Conservation (phyloP, 1,284 basidiomycete genomes). For the Cryptococcus sp. region DNA sequence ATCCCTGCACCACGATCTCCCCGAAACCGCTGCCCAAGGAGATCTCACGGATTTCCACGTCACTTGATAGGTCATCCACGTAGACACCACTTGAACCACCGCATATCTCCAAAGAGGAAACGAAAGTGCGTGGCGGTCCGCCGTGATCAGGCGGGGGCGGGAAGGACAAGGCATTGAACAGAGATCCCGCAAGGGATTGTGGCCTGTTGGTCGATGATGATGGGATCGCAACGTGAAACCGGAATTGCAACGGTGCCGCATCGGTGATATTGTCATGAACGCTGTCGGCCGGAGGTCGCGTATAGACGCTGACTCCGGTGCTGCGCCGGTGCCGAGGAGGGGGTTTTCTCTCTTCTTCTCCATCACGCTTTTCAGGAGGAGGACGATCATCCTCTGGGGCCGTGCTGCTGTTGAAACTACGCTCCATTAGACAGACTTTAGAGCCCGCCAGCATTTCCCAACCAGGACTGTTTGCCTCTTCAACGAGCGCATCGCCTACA, state of each 20-base stretch:
- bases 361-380: not conserved
- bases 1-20: constrained; percentile 5
- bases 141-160: not conserved
- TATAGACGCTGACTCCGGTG: constrained; percentile 17
- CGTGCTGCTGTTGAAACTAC: not conserved
- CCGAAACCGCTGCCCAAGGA: constrained; percentile 6
- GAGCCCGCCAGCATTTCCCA: constrained; percentile 17
- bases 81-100: constrained; percentile 3
- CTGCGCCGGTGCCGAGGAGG: not conserved
- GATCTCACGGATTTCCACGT: constrained; percentile 4
- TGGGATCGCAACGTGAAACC: constrained; percentile 18
- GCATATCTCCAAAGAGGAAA: constrained; percentile 12
- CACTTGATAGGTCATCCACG: constrained; percentile 6
- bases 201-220: not conserved
- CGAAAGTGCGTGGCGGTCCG: not conserved
- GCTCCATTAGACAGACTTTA: constrained; percentile 17
- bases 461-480: constrained; percentile 7
- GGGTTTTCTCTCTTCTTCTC: not conserved
- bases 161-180: not conserved
- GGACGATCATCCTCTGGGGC: not conserved
- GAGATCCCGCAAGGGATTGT: constrained; percentile 4
- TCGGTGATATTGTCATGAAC: not conserved
- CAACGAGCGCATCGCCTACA: not conserved
- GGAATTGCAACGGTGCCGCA: constrained; percentile 11
- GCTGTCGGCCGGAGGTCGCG: not conserved